Evolutionary conservation across 345 rosid species (phyloP).

Genomic region (Cardamine resedifolia): DNA sequence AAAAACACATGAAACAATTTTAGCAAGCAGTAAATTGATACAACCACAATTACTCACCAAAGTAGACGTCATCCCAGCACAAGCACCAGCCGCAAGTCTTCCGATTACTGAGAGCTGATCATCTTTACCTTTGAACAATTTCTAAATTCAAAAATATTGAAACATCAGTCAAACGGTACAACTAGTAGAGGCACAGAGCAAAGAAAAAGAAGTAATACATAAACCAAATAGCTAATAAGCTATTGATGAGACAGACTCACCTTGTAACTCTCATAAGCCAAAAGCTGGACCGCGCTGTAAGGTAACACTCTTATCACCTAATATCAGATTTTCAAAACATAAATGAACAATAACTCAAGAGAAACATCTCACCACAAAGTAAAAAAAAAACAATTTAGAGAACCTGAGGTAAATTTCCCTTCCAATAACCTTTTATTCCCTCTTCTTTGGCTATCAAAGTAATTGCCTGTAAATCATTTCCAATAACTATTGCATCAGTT

Average conservation of each 20-base stretch:
- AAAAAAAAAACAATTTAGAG: slow-evolving; percentile 11
- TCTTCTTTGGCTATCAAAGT: slow-evolving; percentile 78
- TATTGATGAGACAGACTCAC: slow-evolving; percentile 37
- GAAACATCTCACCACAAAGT: background rate
- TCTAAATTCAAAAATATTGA: slow-evolving; percentile 49
- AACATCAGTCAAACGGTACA: slow-evolving; percentile 21
- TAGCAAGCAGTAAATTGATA: background rate
- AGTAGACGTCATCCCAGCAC: slow-evolving; percentile 99
- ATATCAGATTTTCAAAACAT: slow-evolving; percentile 28
- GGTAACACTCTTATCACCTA: slow-evolving; percentile 92
- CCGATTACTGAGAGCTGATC: slow-evolving; percentile 81
- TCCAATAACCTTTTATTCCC: slow-evolving; percentile 98
- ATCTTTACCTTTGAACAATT: slow-evolving; percentile 72
- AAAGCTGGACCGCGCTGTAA: slow-evolving; percentile 93
- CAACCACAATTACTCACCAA: slow-evolving; percentile 54
- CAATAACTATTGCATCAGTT: slow-evolving; percentile 15
- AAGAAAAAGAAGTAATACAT: background rate
- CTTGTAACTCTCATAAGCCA: slow-evolving; percentile 93
- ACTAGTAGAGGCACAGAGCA: background rate
- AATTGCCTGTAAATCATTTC: slow-evolving; percentile 57
- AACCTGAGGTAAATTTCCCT: slow-evolving; percentile 98
- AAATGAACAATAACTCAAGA: slow-evolving; percentile 11
- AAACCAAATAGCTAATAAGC: background rate
- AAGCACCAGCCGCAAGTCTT: slow-evolving; percentile 97
- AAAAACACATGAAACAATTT: too few species aligned